A percentile compares a stretch with the other conserved stretches of the same genome.
These are phyloP conservation scores for Stachybotrys chartarum DNA, from an alignment of 2,329 filamentous ascomycete genomes.

Conservation along the genomic window DNA sequence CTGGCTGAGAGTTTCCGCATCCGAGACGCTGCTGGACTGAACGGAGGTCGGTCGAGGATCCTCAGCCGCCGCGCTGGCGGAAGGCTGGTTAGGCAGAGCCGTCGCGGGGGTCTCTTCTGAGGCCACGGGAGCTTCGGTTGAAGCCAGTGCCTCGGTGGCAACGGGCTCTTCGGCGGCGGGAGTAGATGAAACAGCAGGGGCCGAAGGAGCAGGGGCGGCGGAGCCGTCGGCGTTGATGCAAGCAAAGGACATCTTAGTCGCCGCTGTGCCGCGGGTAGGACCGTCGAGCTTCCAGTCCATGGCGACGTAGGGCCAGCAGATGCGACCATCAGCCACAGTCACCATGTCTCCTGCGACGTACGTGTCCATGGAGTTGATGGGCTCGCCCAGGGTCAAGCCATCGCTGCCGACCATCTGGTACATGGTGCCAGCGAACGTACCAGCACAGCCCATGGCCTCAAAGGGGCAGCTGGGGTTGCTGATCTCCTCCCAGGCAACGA, in stretches of 20 bases:
- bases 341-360: conserved; percentile 57
- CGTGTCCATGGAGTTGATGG: conserved; percentile 42
- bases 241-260: conserved; percentile 45
- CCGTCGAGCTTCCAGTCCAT: conserved; percentile 40
- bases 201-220: not conserved
- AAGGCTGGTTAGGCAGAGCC: not conserved
- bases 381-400: conserved; percentile 43
- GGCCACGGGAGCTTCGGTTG: not conserved
- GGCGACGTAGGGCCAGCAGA: conserved; percentile 56
- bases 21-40: not conserved
- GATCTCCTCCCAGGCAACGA: conserved; percentile 57
- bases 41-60: not conserved
- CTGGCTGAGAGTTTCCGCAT: not conserved
- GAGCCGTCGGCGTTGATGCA: conserved; percentile 24
- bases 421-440: conserved; percentile 50
- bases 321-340: conserved; percentile 46
- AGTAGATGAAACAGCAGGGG: not conserved
- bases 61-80: not conserved
- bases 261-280: conserved; percentile 11
- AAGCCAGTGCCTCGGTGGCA: not conserved
- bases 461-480: conserved; percentile 45
- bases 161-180: not conserved
- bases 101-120: not conserved
- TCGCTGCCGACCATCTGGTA: conserved; percentile 49
- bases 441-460: conserved; percentile 52